phyloP scores from a whole-genome alignment of 2,329 filamentous ascomycete species.

The Pseudocercospora fuligena region DNA sequence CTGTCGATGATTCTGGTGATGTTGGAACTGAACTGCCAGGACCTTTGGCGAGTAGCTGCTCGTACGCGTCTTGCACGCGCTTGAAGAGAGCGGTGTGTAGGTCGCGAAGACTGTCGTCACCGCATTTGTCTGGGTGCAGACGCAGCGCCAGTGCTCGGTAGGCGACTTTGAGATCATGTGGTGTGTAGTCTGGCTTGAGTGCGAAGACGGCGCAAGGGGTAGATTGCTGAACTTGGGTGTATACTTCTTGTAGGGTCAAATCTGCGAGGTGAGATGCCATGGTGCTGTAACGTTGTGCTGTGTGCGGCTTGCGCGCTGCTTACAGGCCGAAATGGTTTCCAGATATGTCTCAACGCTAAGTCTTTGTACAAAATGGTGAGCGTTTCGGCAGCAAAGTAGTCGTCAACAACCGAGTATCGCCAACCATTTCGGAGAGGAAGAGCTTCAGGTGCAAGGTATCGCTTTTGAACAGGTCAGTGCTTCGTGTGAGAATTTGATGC shows the following conservation, averaged over 20 bases:
- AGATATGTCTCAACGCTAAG: no score
- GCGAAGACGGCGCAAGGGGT: neutral
- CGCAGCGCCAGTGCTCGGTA: neutral
- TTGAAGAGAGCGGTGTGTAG: neutral
- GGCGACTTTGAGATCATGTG: neutral
- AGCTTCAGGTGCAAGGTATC: no score
- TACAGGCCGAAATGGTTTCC: no score
- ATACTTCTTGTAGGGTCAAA: neutral
- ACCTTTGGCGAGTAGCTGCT: neutral
- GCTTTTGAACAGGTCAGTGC: neutral
- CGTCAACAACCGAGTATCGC: neutral
- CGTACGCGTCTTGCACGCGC: neutral
- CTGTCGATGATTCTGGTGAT: neutral
- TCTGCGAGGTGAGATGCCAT: neutral
- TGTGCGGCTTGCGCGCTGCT: no score
- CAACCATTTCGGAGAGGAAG: no score
- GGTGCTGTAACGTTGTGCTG: neutral
- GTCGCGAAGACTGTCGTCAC: neutral
- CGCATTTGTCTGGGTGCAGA: neutral
- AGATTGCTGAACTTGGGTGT: neutral
- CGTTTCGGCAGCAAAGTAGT: neutral
- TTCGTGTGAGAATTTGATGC: neutral
- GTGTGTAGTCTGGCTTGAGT: neutral
- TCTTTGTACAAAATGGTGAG: neutral
- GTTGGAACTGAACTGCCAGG: neutral